Evolutionary conservation across 139 green algal genomes (phyloP), one percentile per base, ranked within the genome.

Genomic region (Tetratostichococcus sp.): DNA sequence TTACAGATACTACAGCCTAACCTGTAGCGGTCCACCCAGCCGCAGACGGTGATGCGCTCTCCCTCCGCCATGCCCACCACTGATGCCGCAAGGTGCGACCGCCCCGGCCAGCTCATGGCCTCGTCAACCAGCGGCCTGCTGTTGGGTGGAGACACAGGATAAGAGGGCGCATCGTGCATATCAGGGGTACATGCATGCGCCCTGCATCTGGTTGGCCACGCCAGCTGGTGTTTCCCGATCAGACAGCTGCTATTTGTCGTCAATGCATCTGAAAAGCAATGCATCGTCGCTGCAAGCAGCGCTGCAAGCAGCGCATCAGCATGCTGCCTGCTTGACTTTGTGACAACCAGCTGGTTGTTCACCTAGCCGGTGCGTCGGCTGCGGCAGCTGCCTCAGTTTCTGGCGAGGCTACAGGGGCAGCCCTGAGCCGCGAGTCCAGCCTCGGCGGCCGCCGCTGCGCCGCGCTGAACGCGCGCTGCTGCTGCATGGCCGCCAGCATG

Each of bases 11-110:
- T n/a, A 50, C 6, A 50, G 11, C 39, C 39, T 21, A 50, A 50
- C 39, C 39, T 50, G 39, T 50, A 50, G 26, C 88, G 77, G 82
- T 98, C 93, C 57, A 99, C 93, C 96, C 96, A 99, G 26, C 95
- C 95, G 78, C 94, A 99, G 11, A 99, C 71, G 0, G 81, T 90
- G 1, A 98, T 71, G 0, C 42, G 32, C 31, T 82, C 4, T 30
- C 85, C 91, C 11, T 80, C 85, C 23, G 91, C 70, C 0, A 71
- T 73, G 50, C 85, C 84, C 1, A 70, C 67, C 0, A 97, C 42
- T 6, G 58, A 71, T 34, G 94, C 94, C 35, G 80, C 88, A 5
- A 67, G 75, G 71, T 89, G 78, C 8, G 69, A 82, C 35, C 88
- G 79, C 4, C 71, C 73, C 11, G 88, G 87, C 88, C 88, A 95